Evolutionary conservation across 2,329 filamentous ascomycete species (phyloP).

Genomic region (Diplodia intermedia): DNA sequence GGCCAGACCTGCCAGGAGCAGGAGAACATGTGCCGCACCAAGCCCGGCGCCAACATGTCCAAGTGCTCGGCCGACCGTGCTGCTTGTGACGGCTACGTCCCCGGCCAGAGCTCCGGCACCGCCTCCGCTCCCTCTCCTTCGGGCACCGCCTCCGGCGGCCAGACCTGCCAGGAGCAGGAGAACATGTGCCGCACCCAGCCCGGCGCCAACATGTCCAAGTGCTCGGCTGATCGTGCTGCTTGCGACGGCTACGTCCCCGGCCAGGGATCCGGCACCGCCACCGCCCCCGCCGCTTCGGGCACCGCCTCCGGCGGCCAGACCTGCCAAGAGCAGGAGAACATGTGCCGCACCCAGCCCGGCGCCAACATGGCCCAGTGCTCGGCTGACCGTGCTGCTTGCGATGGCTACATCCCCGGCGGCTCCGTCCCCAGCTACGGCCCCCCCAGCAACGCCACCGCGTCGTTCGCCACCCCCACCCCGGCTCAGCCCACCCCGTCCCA

Average conservation of each 20-base stretch:
- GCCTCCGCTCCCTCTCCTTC: too few species aligned
- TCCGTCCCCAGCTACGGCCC: constrained; percentile 13
- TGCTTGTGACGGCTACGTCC: constrained; percentile 12
- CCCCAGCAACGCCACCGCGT: constrained; percentile 24
- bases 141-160: not conserved
- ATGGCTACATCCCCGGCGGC: constrained; percentile 12
- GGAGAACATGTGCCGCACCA: constrained; percentile 24
- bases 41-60: constrained; percentile 18
- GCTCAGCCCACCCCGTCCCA: constrained; percentile 18
- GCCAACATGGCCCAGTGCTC: constrained; percentile 26
- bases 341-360: constrained; percentile 8
- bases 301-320: constrained; percentile 6
- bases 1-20: constrained; percentile 17
- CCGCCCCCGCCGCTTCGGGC: not conserved
- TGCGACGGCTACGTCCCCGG: constrained; percentile 23
- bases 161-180: constrained; percentile 22
- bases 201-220: constrained; percentile 18
- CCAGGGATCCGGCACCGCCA: not conserved
- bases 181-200: constrained; percentile 18
- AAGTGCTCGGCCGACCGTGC: constrained; percentile 7
- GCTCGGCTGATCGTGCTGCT: constrained; percentile 9
- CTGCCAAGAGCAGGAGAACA: constrained; percentile 26
- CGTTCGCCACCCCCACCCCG: constrained; percentile 16
- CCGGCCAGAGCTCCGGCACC: too few species aligned
- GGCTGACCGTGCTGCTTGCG: constrained; percentile 10